A percentile compares a stretch with the other conserved stretches of the same genome.
These are phyloP conservation scores for Thelonectria rubi DNA, from an alignment of 2,329 filamentous ascomycete species.

Conservation along the genomic window DNA sequence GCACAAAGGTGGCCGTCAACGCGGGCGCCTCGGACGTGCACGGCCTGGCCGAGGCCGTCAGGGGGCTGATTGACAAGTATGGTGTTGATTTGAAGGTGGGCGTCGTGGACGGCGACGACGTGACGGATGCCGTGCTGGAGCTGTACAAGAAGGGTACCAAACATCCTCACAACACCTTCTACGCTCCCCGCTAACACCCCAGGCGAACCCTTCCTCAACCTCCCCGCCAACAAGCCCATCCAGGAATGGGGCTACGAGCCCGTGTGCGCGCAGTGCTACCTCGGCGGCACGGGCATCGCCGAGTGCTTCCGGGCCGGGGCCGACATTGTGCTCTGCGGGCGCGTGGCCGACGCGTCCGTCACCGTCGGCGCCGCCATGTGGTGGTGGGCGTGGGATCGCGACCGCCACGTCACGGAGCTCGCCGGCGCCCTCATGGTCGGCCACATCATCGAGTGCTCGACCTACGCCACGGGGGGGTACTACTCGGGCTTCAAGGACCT, in stretches of 20 bases:
- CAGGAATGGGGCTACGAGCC: slow-evolving; percentile 41
- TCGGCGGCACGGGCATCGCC: slow-evolving; percentile 58
- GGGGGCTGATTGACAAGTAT: slow-evolving; percentile 43
- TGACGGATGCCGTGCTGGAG: slow-evolving; percentile 39
- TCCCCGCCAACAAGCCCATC: slow-evolving; percentile 39
- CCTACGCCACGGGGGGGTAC: slow-evolving; percentile 63
- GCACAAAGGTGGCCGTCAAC: slow-evolving; percentile 49
- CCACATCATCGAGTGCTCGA: slow-evolving; percentile 62
- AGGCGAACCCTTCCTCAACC: slow-evolving; percentile 35
- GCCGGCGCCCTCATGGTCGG: slow-evolving; percentile 59
- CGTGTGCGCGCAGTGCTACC: slow-evolving; percentile 51
- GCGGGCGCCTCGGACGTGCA: slow-evolving; percentile 47
- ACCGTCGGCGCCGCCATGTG: slow-evolving; percentile 64
- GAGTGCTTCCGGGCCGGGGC: slow-evolving; percentile 51
- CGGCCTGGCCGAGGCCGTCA: slow-evolving; percentile 33
- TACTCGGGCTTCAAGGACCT: slow-evolving; percentile 57
- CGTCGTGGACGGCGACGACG: slow-evolving; percentile 48
- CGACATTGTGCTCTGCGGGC: slow-evolving; percentile 57
- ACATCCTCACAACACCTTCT: rapidly evolving
- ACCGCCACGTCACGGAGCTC: slow-evolving; percentile 54
- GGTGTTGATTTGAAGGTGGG: slow-evolving; percentile 46
- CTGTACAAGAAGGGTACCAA: slow-evolving; percentile 36
- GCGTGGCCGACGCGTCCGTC: slow-evolving; percentile 57
- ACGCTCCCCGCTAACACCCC: neutral
- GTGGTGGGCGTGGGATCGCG: slow-evolving; percentile 60